phyloP scores from a whole-genome alignment of 2,329 filamentous ascomycete genomes.

The Curvularia sp. region DNA sequence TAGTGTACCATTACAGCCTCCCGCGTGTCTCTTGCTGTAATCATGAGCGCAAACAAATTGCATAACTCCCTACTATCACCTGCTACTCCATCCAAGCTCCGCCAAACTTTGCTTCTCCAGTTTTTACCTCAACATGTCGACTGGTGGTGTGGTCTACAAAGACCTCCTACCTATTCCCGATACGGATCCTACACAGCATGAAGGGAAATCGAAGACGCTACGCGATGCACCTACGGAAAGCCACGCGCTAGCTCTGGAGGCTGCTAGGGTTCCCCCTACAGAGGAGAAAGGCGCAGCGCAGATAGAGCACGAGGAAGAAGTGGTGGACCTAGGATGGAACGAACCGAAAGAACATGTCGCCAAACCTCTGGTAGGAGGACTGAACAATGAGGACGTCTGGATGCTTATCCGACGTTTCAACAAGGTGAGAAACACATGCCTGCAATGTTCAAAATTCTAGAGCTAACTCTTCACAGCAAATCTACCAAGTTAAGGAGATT shows the following conservation, averaged over 20 bases:
- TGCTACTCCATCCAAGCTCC: neutral
- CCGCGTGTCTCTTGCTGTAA: constrained; percentile 12
- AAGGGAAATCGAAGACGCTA: constrained; percentile 44
- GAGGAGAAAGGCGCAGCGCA: constrained; percentile 57
- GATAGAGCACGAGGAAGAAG: constrained; percentile 58
- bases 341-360: constrained; percentile 64
- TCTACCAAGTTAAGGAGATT: constrained; percentile 75
- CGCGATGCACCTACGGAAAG: constrained; percentile 55
- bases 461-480: constrained; percentile 58
- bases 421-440: constrained; percentile 58
- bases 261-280: constrained; percentile 44
- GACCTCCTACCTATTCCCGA: constrained; percentile 49
- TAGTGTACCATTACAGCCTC: constrained; percentile 15
- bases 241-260: constrained; percentile 56
- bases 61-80: constrained; percentile 2
- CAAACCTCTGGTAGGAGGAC: constrained; percentile 68
- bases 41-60: constrained; percentile 17
- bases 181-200: constrained; percentile 39
- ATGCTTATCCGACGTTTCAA: constrained; percentile 75
- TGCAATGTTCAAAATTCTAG: neutral
- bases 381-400: constrained; percentile 78
- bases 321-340: constrained; percentile 74
- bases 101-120: neutral
- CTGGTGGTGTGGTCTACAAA: constrained; percentile 45
- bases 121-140: constrained; percentile 35